Conservation (phyloP, 257 asterid genomes). For the Jaltomata sinuosa region DNA sequence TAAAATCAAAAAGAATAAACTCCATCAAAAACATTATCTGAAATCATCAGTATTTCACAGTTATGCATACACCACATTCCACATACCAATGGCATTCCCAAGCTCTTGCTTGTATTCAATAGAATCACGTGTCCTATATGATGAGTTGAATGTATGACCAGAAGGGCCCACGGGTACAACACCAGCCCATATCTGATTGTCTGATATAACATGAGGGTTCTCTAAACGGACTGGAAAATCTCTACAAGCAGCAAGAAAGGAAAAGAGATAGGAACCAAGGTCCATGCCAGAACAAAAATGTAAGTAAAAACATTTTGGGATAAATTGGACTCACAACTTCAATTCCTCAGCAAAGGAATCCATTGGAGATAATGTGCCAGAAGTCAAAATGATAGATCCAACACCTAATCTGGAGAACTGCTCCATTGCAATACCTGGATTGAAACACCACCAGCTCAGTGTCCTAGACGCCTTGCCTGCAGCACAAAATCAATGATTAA, state of each 20-base stretch:
- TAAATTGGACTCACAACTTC: conserved; percentile 53
- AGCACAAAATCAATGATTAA: background rate
- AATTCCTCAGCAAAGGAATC: conserved; percentile 95
- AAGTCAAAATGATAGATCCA: conserved; percentile 89
- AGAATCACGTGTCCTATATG: conserved; percentile 80
- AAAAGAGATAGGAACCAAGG: conserved; percentile 4
- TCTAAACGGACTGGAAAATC: conserved; percentile 91
- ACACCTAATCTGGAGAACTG: conserved; percentile 72
- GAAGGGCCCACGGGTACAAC: conserved; percentile 90
- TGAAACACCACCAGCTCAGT: conserved; percentile 99
- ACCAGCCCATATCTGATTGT: conserved; percentile 92
- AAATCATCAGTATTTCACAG: background rate
- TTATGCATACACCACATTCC: background rate
- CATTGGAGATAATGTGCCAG: conserved; percentile 99
- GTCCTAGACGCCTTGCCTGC: conserved; percentile 71
- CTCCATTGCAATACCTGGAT: conserved; percentile 97
- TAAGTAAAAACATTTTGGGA: conserved; percentile 2
- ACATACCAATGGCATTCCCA: conserved; percentile 97
- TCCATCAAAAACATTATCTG: background rate
- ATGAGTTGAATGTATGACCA: conserved; percentile 83
- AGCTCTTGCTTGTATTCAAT: conserved; percentile 86
- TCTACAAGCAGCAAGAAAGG: conserved; percentile 29
- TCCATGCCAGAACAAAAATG: background rate
- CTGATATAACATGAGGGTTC: conserved; percentile 97
- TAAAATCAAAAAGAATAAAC: conserved; percentile 9